Percentiles rank a stretch among this genome's conserved stretches.
Conservation (phyloP, 352 stramenopile genomes). For the Phytophthora cajani region DNA sequence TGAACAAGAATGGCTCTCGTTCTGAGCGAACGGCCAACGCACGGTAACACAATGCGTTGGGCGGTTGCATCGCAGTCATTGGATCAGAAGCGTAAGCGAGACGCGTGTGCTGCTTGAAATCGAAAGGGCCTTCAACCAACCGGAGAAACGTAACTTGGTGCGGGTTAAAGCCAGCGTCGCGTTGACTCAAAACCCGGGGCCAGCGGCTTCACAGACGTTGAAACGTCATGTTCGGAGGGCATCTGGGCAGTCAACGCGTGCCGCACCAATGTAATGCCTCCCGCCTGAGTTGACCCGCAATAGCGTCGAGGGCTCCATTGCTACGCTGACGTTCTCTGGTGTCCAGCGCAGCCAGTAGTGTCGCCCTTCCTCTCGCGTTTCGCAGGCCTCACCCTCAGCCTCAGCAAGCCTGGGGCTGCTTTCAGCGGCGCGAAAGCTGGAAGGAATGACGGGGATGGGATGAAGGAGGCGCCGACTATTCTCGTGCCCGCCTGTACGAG, state of each 20-base stretch:
- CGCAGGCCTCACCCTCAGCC: slow-evolving; percentile 3
- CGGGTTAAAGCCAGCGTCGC: slow-evolving; percentile 3
- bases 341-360: slow-evolving; percentile 16
- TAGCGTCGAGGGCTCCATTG: background rate
- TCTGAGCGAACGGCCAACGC: background rate
- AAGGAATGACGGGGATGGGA: slow-evolving; percentile 18
- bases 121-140: slow-evolving; percentile 4
- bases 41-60: slow-evolving; percentile 1
- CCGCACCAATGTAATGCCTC: background rate
- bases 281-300: slow-evolving; percentile 4
- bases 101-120: slow-evolving; percentile 10
- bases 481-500: slow-evolving; percentile 8
- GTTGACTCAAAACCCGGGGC: slow-evolving; percentile 11
- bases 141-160: background rate
- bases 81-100: slow-evolving; percentile 5
- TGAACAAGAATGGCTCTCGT: slow-evolving; percentile 4
- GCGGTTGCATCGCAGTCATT: slow-evolving; percentile 1
- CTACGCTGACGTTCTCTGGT: slow-evolving; percentile 12
- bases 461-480: slow-evolving; percentile 25
- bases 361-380: slow-evolving; percentile 23
- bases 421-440: background rate
- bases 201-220: slow-evolving; percentile 14
- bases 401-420: background rate
- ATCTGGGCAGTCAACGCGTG: slow-evolving; percentile 4
- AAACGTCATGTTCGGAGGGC: slow-evolving; percentile 15